Conservation (phyloP, 1,284 basidiomycete species). For the Cutaneotrichosporon cyanovorans region DNA sequence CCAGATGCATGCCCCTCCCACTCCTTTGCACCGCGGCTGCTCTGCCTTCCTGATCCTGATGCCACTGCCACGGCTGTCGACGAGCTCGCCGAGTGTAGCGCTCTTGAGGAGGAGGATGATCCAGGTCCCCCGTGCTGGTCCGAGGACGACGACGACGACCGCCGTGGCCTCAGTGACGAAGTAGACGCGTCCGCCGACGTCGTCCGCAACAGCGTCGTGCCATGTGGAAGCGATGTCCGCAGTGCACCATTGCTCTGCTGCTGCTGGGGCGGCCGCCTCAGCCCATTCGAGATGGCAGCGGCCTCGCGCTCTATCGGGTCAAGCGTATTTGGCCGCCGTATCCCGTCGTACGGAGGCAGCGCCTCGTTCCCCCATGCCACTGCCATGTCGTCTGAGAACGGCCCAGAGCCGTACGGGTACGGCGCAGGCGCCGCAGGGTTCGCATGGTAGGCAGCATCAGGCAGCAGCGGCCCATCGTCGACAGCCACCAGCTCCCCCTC, state of each 20-base stretch:
- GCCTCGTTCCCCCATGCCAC: constrained; percentile 22
- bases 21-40: not conserved
- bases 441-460: constrained; percentile 14
- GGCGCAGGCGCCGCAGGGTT: constrained; percentile 3
- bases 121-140: too few relatives aligned
- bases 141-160: too few relatives aligned
- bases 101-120: too few relatives aligned
- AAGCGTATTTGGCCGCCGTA: not conserved
- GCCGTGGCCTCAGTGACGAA: too few relatives aligned
- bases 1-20: constrained; percentile 22
- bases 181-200: constrained; percentile 2
- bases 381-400: constrained; percentile 18
- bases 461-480: constrained; percentile 9
- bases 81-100: too few relatives aligned
- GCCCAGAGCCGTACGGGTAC: constrained; percentile 9
- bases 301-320: constrained; percentile 1
- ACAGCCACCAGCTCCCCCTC: constrained; percentile 7
- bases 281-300: not conserved
- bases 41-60: too few relatives aligned
- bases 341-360: constrained; percentile 34
- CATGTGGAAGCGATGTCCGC: too few relatives aligned
- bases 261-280: too few relatives aligned
- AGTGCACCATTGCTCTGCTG: too few relatives aligned
- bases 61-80: not conserved
- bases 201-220: not conserved